Evolutionary conservation across 2,329 filamentous ascomycete species (phyloP), one percentile per base, ranked within the genome.

Genomic region (Camillea tinctor): DNA sequence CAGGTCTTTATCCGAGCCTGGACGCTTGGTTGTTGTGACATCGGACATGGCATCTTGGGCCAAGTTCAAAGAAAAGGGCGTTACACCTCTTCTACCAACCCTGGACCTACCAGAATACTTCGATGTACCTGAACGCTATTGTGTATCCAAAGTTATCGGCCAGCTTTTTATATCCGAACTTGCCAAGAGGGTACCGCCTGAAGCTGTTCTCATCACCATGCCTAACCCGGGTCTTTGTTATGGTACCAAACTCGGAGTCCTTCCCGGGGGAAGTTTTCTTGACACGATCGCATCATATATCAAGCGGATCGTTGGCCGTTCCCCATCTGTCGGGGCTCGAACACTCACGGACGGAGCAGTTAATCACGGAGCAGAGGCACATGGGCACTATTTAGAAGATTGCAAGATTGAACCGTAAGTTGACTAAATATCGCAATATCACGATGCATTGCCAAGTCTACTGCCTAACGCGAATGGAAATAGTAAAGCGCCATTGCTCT

Each of bases 141-240:
- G 60, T 1, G 36, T 40, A 1, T 66, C 64, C 6, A 72, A 72
- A 60, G 60, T 67, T 1, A 55, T 72, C 8, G 64, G 56, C 13
- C 64, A 68, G 15, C 59, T 72, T 13, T 72, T 71, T 55, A 23
- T 73, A 4, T 62, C 58, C 55, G 68, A 70, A 48, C 56, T 73
- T 2, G 59, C 57, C 2, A 66, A 68, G 17, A 65, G 65, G 36
- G 63, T 72, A 2, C 61, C 65, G 1, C 19, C 58, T 1, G 54
- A 50, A 7, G 24, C 36, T 8, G 64, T 56, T n/a, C 58, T 53
- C n/a, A n/a, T 68, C 50, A 57, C 52, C 48, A 57, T 54, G 22
- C 55, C 52, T 2, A 64, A 64, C 20, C 66, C 66, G 2, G 64
- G 66, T 17, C 52, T 66, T 1, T 66, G 61, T 52, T 60, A 60